Percentiles rank a stretch among this genome's conserved stretches.
phyloP scores from a whole-genome alignment of 2,329 filamentous ascomycete genomes.

The Aspergillus flavus region DNA sequence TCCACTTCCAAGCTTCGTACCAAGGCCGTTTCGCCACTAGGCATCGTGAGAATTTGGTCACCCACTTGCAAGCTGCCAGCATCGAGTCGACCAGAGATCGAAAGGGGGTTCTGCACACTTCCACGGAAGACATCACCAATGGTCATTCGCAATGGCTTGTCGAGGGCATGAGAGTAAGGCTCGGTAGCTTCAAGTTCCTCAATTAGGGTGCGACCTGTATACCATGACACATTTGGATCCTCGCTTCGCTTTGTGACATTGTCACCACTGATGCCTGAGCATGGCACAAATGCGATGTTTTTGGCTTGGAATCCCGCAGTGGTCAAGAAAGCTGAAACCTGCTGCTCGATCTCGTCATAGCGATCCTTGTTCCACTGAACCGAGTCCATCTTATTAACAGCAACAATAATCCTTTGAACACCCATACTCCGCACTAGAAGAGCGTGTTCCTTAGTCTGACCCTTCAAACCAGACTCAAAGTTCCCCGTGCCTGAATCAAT shows the following conservation, averaged over 20 bases:
- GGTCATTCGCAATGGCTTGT: constrained; percentile 81
- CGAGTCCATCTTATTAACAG: constrained; percentile 93
- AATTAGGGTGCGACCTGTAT: constrained; percentile 75
- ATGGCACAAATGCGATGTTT: constrained; percentile 83
- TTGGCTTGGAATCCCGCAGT: constrained; percentile 79
- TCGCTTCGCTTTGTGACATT: constrained; percentile 66
- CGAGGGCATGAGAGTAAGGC: constrained; percentile 68
- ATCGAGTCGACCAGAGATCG: constrained; percentile 83
- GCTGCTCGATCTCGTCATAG: constrained; percentile 82
- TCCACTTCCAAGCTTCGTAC: constrained; percentile 83
- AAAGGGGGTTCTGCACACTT: constrained; percentile 77
- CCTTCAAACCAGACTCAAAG: constrained; percentile 90
- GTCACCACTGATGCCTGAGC: constrained; percentile 84
- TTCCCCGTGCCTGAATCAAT: constrained; percentile 89
- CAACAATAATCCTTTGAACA: constrained; percentile 82
- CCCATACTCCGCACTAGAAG: constrained; percentile 88
- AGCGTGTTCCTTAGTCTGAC: constrained; percentile 93
- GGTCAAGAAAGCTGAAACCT: constrained; percentile 79
- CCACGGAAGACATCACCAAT: constrained; percentile 85
- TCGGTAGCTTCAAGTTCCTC: constrained; percentile 84
- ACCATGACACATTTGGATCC: constrained; percentile 69
- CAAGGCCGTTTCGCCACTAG: constrained; percentile 76
- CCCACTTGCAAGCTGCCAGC: constrained; percentile 82
- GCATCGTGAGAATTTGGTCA: constrained; percentile 77
- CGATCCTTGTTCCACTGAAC: constrained; percentile 79